Base-by-base conservation (phyloP, 805 yeast genomes). In the Candida orba region DNA sequence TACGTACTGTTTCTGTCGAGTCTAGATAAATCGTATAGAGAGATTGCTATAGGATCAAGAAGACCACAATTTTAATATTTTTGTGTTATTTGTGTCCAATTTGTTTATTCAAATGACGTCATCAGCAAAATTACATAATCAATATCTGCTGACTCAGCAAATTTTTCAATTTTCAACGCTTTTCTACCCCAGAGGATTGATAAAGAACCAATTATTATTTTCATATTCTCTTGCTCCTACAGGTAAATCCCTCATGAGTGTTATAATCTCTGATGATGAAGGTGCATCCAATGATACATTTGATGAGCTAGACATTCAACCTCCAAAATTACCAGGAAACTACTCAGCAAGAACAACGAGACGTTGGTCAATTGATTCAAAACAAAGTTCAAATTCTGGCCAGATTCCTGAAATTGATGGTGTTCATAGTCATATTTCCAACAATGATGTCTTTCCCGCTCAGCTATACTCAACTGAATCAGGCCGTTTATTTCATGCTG, bases 401-500 rank as follows among this genome's bases (percentile, higher is more conserved):
- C 50, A 57, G 1, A 44, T 40, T 8, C 44, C 52, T 3, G 87
- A 80, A 56, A 49, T 51, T 3, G 87, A 80, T 56, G 87, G 81
- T 38, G 87, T 87, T 30, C 96, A 88, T 57, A 73, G 74, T 34
- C 68, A 71, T 31, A 68, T 79, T 17, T 74, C 78, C 33, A 75
- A 80, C 22, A 72, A 74, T 49, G 81, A 82, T 56, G 76, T 85
- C 15, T 81, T 93, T 2, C 96, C 97, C 1, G 97, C 95, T 0
- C 99, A 91, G 64, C 68, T 90, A 37, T 91, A 91, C 62, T 81
- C 95, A 12, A 91, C 98, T 0, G 96, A 88, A 45, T 79, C 90
- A 0, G 99, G 99, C 0, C 76, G 88, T 50, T 71, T 93, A 54
- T 93, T 87, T 67, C 98, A 93, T 57, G 98, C 99, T 5, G 99